These are phyloP conservation scores for Kodamaea nitidulidarum DNA, from an alignment of 805 yeast genomes.

Conservation along the genomic window DNA sequence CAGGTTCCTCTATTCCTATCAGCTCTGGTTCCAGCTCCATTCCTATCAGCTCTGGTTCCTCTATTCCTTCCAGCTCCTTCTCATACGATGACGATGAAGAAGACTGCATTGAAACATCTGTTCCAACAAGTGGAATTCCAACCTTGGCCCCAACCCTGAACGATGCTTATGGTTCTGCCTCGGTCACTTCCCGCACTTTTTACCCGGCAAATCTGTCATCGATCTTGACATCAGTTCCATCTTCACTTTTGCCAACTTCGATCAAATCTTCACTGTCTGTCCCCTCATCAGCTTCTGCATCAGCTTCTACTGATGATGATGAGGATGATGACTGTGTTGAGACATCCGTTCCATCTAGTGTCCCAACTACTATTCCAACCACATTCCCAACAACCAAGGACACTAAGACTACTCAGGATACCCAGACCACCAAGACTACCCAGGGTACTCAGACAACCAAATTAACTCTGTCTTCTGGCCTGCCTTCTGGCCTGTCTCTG, in stretches of 20 bases:
- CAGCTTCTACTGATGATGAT: slow-evolving; percentile 2
- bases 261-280: background rate
- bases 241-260: too few relatives aligned
- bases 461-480: too few relatives aligned
- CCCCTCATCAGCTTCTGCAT: background rate
- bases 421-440: too few relatives aligned
- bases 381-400: too few relatives aligned
- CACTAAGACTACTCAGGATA: too few relatives aligned
- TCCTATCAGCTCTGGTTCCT: background rate
- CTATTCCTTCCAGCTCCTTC: too few relatives aligned
- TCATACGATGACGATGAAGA: slow-evolving; percentile 15
- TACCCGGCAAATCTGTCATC: too few relatives aligned
- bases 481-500: too few relatives aligned
- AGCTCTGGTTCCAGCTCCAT: background rate
- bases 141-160: background rate
- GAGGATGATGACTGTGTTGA: slow-evolving; percentile 5
- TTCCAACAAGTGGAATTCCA: slow-evolving; percentile 1
- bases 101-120: slow-evolving; percentile 6
- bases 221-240: too few relatives aligned
- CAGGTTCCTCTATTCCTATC: too few relatives aligned
- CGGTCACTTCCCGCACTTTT: background rate
- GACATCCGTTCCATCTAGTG: slow-evolving; percentile 3
- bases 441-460: too few relatives aligned
- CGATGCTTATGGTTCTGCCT: background rate
- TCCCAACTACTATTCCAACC: background rate